Evolutionary conservation across 164 flowering plant species (phyloP), one percentile per base, ranked within the genome.

Genomic region (Houttuynia cordata): DNA sequence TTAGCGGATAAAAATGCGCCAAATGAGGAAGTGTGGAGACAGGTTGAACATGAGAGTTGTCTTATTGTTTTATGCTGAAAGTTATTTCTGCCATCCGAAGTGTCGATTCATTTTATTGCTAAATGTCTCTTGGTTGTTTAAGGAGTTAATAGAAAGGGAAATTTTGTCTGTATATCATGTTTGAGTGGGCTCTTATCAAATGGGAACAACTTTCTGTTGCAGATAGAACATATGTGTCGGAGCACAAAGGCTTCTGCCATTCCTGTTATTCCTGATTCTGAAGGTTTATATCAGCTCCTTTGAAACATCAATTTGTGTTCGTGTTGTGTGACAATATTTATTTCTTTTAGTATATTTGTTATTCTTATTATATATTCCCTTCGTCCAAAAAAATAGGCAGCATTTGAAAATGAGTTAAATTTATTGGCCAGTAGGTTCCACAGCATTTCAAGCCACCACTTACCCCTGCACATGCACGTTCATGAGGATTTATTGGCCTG

Each of bases 1-100:
- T 95, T 93, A 60, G 97, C 99, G 40, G 97, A 93, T 70, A 90
- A 93, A 77, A 93, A 93, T 79, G 99, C 99, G 40, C 99, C 99
- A 69, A 91, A 93, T 72, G 95, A 86, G 79, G 97, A 93, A 73
- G 99, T 91, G 39, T 93, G 99, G 99, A 76, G 78, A 60, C 96
- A 82, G 92, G 99, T 93, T 73, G 72, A 7, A 45, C 49, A 45
- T 45, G 49, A 14, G 17, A 45, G 17, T 12, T 12, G 17, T 45
- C 49, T 12, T 10, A 30, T 45, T 45, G 9, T 45, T 45, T 45
- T 3, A 8, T 45, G 14, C 14, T 12, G 4, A 45, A 18, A 51
- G 30, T 22, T 19, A 37, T 42, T 53, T 39, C 22, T 49, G 19
- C n/a, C 22, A 2, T 17, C 49, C 49, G 2, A 8, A 45, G 14